These are phyloP conservation scores for Trichoderma asperellum DNA, from an alignment of 2,329 filamentous ascomycete genomes.

Conservation along the genomic window DNA sequence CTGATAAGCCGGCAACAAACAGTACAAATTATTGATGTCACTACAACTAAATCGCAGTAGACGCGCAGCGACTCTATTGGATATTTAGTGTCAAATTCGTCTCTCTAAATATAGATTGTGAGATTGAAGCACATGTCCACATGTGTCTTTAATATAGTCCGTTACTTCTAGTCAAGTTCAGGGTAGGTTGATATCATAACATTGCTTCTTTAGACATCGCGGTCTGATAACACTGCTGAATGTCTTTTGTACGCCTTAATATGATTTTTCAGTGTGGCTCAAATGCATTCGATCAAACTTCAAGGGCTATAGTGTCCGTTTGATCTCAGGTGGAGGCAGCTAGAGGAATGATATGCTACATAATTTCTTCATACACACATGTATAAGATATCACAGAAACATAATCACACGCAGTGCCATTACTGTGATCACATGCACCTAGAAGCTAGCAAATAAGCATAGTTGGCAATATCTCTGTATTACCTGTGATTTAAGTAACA, in stretches of 20 bases:
- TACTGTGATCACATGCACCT: neutral
- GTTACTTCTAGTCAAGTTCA: neutral
- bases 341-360: neutral
- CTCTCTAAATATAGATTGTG: neutral
- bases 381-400: neutral
- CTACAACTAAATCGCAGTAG: no score
- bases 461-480: neutral
- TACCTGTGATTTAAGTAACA: neutral
- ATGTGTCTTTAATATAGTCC: neutral
- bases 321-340: neutral
- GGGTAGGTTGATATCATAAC: neutral
- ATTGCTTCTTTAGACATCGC: neutral
- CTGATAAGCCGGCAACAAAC: neutral
- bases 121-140: neutral
- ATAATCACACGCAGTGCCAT: neutral
- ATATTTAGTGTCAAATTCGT: no score
- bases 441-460: neutral
- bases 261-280: neutral
- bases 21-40: neutral
- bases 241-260: no score
- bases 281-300: neutral
- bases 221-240: no score
- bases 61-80: neutral
- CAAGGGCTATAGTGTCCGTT: neutral
- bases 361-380: neutral